Conservation (phyloP, 192 early-diverging fungal genomes). For the Coemansia sp. region DNA sequence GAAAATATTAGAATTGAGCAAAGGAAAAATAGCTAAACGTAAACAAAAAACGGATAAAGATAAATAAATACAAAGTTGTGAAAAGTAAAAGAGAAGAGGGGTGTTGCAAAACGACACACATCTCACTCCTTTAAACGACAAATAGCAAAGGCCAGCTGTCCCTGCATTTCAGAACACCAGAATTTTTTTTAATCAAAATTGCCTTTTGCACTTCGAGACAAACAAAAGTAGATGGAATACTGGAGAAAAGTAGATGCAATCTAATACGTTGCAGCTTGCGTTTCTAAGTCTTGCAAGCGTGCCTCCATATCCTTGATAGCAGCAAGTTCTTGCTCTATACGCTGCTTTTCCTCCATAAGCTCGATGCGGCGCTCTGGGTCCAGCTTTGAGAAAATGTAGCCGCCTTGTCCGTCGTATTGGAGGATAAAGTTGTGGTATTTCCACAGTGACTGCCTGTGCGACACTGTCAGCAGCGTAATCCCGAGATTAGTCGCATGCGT, state of each 20-base stretch:
- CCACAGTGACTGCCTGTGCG: slow-evolving; percentile 93
- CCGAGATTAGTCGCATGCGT: slow-evolving; percentile 76
- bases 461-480: slow-evolving; percentile 91
- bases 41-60: background rate
- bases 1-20: background rate
- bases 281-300: slow-evolving; percentile 35
- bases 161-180: too few species aligned
- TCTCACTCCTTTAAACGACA: background rate
- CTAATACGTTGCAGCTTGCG: slow-evolving; percentile 24
- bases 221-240: background rate
- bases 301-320: slow-evolving; percentile 38
- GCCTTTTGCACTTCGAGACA: too few species aligned
- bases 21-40: background rate
- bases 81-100: background rate
- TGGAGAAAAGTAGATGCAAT: background rate
- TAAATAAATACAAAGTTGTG: background rate
- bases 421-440: slow-evolving; percentile 96
- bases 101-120: background rate
- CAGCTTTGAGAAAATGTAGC: slow-evolving; percentile 89
- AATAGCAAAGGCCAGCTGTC: background rate
- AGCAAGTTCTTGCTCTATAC: slow-evolving; percentile 58
- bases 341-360: slow-evolving; percentile 89
- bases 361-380: slow-evolving; percentile 84
- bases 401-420: slow-evolving; percentile 96
- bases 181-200: too few species aligned